Conservation (phyloP, 2,329 filamentous ascomycete genomes). For the Endocalyx cinctus region DNA sequence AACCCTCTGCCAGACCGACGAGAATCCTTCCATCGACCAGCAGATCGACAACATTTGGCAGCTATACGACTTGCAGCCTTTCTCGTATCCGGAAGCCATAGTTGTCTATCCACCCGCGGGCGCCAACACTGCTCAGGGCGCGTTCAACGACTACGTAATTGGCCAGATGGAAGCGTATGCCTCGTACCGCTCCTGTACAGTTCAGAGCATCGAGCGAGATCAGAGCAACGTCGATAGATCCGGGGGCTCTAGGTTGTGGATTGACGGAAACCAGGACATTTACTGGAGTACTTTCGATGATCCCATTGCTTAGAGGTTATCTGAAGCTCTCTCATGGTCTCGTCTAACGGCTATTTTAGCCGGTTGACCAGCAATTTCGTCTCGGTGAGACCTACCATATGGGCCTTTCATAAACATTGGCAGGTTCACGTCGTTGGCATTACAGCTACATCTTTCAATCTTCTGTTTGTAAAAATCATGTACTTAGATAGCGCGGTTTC, state of each 20-base stretch:
- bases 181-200: too few relatives aligned
- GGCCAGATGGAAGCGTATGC: not conserved
- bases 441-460: too few relatives aligned
- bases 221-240: not conserved
- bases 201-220: conserved; percentile 1
- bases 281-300: conserved; percentile 2
- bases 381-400: too few relatives aligned
- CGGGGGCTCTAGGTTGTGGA: conserved; percentile 1
- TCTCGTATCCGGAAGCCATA: conserved; percentile 1
- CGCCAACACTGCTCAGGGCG: conserved; percentile 1
- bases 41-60: conserved; percentile 2
- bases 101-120: not conserved
- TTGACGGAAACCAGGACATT: not conserved
- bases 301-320: conserved; percentile 3
- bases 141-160: conserved; percentile 1
- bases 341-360: too few relatives aligned
- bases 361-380: too few relatives aligned
- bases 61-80: conserved; percentile 1
- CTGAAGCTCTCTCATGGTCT: too few relatives aligned
- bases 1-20: conserved; percentile 1
- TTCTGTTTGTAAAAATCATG: too few relatives aligned
- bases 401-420: too few relatives aligned
- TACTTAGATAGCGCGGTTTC: too few relatives aligned
- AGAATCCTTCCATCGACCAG: conserved; percentile 1
- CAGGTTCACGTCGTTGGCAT: too few relatives aligned